Conservation (phyloP, 495 filamentous ascomycete species). For the Penicillium riverlandense region DNA sequence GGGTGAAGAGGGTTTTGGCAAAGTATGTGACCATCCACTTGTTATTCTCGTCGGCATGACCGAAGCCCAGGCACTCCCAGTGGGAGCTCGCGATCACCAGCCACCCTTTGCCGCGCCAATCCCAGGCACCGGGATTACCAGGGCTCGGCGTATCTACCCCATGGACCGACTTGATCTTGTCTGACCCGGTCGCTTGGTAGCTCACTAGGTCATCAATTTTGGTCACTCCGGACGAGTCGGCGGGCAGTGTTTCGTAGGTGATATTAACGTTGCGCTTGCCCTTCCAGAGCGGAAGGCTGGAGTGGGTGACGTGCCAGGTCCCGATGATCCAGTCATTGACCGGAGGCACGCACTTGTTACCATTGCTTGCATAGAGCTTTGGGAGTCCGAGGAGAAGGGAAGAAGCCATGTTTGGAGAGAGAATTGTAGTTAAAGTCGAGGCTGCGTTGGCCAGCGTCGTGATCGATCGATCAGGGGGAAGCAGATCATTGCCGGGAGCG, state of each 20-base stretch:
- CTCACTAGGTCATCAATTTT: slow-evolving; percentile 61
- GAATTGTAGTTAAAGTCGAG: too few species aligned
- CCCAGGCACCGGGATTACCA: slow-evolving; percentile 43
- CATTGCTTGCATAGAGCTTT: slow-evolving; percentile 5
- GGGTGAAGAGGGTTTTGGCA: slow-evolving; percentile 65
- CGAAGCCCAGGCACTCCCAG: slow-evolving; percentile 72
- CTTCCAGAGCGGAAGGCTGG: slow-evolving; percentile 69
- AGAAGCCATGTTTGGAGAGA: slow-evolving; percentile 3
- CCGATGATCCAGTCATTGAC: slow-evolving; percentile 52
- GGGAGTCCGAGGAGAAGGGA: slow-evolving; percentile 8
- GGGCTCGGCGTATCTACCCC: slow-evolving; percentile 54
- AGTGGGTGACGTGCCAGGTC: slow-evolving; percentile 63
- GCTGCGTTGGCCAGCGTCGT: too few species aligned
- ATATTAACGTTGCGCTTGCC: slow-evolving; percentile 63
- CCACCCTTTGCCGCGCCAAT: slow-evolving; percentile 66
- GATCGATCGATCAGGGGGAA: too few species aligned
- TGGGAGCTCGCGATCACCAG: slow-evolving; percentile 55
- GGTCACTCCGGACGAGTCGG: slow-evolving; percentile 8
- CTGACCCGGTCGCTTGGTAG: slow-evolving; percentile 46
- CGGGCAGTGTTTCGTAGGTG: slow-evolving; percentile 50
- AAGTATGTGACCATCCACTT: slow-evolving; percentile 73
- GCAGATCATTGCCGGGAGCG: too few species aligned
- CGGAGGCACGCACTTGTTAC: slow-evolving; percentile 38
- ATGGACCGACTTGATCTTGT: slow-evolving; percentile 49
- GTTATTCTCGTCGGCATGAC: slow-evolving; percentile 37